Evolutionary conservation across 2,329 filamentous ascomycete species (phyloP).

Genomic region (Fusarium nematophilum): DNA sequence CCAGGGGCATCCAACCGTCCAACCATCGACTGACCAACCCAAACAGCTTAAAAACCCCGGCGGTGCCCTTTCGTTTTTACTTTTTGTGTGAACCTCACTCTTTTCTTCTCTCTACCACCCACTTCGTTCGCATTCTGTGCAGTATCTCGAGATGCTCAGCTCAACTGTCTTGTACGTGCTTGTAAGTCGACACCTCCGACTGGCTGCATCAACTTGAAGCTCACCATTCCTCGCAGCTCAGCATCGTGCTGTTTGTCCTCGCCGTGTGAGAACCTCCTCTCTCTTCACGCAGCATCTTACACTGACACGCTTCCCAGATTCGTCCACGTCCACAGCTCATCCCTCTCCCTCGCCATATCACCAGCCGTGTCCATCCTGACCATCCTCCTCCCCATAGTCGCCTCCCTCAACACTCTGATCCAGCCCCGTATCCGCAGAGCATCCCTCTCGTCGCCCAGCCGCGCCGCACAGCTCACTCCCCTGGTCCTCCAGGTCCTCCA

Average conservation of each 20-base stretch:
- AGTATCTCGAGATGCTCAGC: slow-evolving; percentile 38
- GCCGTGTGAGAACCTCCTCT: slow-evolving; percentile 43
- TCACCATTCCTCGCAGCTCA: slow-evolving; percentile 36
- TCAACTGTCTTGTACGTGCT: slow-evolving; percentile 47
- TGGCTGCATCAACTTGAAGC: background rate
- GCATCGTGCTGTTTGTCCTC: slow-evolving; percentile 45
- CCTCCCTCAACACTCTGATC: slow-evolving; percentile 51
- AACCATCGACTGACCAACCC: background rate
- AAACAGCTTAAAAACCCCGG: background rate
- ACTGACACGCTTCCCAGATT: slow-evolving; percentile 45
- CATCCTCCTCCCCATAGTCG: slow-evolving; percentile 55
- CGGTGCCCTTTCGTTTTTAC: background rate
- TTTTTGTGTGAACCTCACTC: background rate
- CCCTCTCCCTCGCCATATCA: slow-evolving; percentile 56
- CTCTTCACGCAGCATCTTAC: background rate
- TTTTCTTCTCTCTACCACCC: background rate
- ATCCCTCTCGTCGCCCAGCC: slow-evolving; percentile 34
- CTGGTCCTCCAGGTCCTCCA: slow-evolving; percentile 56
- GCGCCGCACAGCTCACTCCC: slow-evolving; percentile 43
- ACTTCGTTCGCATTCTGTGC: too few relatives aligned
- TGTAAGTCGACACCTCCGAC: slow-evolving; percentile 30
- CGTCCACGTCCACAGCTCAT: slow-evolving; percentile 52
- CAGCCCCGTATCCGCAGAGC: slow-evolving; percentile 48
- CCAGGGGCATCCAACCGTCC: background rate
- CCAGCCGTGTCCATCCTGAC: slow-evolving; percentile 50